Conservation (phyloP, 176 grass and related monocot genomes). For the Canna indica region DNA sequence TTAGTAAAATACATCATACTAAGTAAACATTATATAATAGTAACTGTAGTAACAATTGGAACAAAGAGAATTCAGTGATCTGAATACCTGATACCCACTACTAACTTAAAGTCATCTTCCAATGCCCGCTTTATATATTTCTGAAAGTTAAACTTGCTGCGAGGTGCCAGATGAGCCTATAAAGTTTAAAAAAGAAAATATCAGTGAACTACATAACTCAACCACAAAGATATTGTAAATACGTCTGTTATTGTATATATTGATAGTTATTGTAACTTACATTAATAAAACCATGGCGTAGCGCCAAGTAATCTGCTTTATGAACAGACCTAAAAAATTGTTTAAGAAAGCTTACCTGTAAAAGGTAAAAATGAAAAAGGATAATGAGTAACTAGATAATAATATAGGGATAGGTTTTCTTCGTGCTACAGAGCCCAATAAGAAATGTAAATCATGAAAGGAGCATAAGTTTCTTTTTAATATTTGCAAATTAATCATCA, state of each 20-base stretch:
- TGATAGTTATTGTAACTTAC: constrained; percentile 16
- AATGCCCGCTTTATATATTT: constrained; percentile 15
- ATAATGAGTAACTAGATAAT: neutral
- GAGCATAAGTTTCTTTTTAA: neutral
- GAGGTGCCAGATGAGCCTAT: constrained; percentile 18
- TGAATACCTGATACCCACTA: constrained; percentile 18
- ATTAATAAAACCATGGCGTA: constrained; percentile 23
- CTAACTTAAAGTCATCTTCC: constrained; percentile 16
- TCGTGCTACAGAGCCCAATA: neutral
- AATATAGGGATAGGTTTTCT: neutral
- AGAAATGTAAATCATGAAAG: neutral
- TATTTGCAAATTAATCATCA: neutral
- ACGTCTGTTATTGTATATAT: neutral
- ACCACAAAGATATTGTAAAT: neutral
- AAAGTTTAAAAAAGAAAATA: neutral
- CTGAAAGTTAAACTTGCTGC: constrained; percentile 20
- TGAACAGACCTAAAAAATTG: constrained; percentile 17
- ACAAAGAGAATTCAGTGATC: neutral
- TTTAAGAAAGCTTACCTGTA: constrained; percentile 15
- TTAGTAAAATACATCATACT: neutral
- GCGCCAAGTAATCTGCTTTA: constrained; percentile 21
- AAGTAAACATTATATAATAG: too few relatives aligned
- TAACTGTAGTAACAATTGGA: neutral
- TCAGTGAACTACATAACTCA: neutral
- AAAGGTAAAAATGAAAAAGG: neutral